Evolutionary conservation across 306 rosid species (phyloP).

Genomic region (Dryas drummondii): DNA sequence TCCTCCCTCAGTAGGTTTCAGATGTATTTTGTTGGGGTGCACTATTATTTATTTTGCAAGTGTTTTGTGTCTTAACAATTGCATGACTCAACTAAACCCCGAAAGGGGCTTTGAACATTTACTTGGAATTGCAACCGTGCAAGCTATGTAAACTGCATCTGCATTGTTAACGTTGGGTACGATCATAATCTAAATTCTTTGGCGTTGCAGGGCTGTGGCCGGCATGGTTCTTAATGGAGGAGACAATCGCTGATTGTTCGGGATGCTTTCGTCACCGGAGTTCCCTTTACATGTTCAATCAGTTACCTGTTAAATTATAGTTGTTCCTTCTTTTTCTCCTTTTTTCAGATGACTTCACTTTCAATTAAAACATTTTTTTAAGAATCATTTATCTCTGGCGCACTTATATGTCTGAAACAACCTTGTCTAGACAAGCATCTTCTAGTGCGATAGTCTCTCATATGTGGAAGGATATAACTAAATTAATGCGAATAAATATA

Average conservation of each 20-base stretch:
- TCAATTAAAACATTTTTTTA: slow-evolving; percentile 28
- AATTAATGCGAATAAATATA: slow-evolving; percentile 34
- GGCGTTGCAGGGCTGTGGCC: slow-evolving; percentile 60
- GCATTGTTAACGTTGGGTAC: background rate
- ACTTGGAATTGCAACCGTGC: background rate
- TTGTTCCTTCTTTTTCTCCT: slow-evolving; percentile 29
- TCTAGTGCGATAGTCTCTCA: slow-evolving; percentile 19
- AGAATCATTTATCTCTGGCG: slow-evolving; percentile 7
- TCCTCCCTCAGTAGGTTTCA: background rate
- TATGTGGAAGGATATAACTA: slow-evolving; percentile 33
- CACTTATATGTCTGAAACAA: slow-evolving; percentile 25
- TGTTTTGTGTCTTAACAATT: background rate
- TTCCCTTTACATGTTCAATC: slow-evolving; percentile 29
- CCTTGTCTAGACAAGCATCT: slow-evolving; percentile 20
- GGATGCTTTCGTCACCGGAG: slow-evolving; percentile 27
- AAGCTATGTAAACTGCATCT: background rate
- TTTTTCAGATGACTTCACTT: slow-evolving; percentile 27
- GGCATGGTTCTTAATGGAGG: slow-evolving; percentile 45
- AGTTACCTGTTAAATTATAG: slow-evolving; percentile 25
- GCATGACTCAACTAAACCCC: background rate
- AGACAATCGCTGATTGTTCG: slow-evolving; percentile 49
- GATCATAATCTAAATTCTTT: slow-evolving; percentile 9
- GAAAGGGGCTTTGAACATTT: background rate
- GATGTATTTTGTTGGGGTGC: background rate
- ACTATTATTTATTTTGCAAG: background rate